Conservation (phyloP, 2,329 filamentous ascomycete species). For the Aschersonia sp. region DNA sequence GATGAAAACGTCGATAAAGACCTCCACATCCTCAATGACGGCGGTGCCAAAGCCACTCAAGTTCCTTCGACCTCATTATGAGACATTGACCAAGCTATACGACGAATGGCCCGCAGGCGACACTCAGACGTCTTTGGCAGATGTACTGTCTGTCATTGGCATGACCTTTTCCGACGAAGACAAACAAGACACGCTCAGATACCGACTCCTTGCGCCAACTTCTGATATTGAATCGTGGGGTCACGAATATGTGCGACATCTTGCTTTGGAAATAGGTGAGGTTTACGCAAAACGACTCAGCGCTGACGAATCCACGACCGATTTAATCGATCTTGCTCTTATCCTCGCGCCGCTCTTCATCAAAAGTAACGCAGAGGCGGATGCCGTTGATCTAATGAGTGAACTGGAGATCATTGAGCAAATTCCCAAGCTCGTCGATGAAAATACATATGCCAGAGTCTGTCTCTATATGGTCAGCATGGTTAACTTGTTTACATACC, state of each 20-base stretch:
- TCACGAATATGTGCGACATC: conserved; percentile 92
- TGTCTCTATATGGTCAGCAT: conserved; percentile 98
- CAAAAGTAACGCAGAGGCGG: conserved; percentile 93
- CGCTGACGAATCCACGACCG: conserved; percentile 69
- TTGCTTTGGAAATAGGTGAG: conserved; percentile 89
- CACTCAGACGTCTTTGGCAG: conserved; percentile 80
- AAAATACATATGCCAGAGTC: conserved; percentile 84
- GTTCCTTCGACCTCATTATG: conserved; percentile 93
- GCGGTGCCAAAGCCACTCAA: conserved; percentile 97
- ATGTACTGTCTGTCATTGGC: conserved; percentile 91
- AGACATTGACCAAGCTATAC: conserved; percentile 74
- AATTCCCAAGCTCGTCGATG: conserved; percentile 78
- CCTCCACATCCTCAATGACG: conserved; percentile 98
- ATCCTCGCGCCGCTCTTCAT: conserved; percentile 87
- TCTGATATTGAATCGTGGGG: conserved; percentile 95
- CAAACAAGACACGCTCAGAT: conserved; percentile 90
- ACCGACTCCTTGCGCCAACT: conserved; percentile 76
- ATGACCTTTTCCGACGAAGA: conserved; percentile 99
- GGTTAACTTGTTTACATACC: conserved; percentile 94
- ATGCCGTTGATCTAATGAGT: conserved; percentile 92
- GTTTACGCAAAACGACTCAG: conserved; percentile 82
- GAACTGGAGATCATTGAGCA: conserved; percentile 95
- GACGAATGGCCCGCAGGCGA: conserved; percentile 76
- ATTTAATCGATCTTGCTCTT: conserved; percentile 73
- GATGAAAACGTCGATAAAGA: conserved; percentile 98